A percentile compares a stretch with the other conserved stretches of the same genome.
Evolutionary conservation across 768 basidiomycete species (phyloP).

Genomic region (Tremella yokohamensis): DNA sequence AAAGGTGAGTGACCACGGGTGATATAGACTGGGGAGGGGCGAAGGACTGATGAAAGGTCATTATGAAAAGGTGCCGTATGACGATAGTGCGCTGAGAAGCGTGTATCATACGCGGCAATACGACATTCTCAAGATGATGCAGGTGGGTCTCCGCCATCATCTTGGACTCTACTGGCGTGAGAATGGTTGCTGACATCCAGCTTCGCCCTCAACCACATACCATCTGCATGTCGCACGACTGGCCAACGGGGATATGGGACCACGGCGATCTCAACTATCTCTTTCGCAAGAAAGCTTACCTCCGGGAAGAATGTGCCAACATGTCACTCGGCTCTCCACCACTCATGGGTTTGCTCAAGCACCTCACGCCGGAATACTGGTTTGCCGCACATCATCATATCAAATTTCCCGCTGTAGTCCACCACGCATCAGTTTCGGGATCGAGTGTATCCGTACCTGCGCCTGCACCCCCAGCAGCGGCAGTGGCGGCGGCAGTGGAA

Average conservation of each 20-base stretch:
- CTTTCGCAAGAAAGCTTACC: slow-evolving; percentile 72
- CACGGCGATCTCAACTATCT: slow-evolving; percentile 68
- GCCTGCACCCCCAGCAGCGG: not conserved
- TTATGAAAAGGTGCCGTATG: slow-evolving; percentile 78
- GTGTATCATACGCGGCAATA: slow-evolving; percentile 89
- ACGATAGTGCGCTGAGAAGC: slow-evolving; percentile 66
- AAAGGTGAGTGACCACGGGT: slow-evolving; percentile 53
- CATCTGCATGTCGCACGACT: slow-evolving; percentile 93
- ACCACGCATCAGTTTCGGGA: slow-evolving; percentile 26
- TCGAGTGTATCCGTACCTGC: not conserved
- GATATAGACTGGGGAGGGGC: not conserved
- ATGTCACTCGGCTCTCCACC: slow-evolving; percentile 82
- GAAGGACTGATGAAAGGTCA: slow-evolving; percentile 55
- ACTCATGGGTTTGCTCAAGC: slow-evolving; percentile 68
- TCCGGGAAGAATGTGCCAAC: slow-evolving; percentile 63
- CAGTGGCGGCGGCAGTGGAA: not conserved
- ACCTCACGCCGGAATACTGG: slow-evolving; percentile 79
- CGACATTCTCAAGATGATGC: slow-evolving; percentile 71
- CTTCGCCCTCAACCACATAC: slow-evolving; percentile 38
- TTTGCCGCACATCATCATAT: slow-evolving; percentile 88
- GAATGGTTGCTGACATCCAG: slow-evolving; percentile 14
- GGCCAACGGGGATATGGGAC: slow-evolving; percentile 81
- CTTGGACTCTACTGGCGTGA: not conserved
- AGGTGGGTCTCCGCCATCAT: slow-evolving; percentile 40
- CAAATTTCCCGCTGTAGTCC: slow-evolving; percentile 67